Evolutionary conservation across 163 green algal genomes (phyloP).

Genomic region (Volvox carteri): DNA sequence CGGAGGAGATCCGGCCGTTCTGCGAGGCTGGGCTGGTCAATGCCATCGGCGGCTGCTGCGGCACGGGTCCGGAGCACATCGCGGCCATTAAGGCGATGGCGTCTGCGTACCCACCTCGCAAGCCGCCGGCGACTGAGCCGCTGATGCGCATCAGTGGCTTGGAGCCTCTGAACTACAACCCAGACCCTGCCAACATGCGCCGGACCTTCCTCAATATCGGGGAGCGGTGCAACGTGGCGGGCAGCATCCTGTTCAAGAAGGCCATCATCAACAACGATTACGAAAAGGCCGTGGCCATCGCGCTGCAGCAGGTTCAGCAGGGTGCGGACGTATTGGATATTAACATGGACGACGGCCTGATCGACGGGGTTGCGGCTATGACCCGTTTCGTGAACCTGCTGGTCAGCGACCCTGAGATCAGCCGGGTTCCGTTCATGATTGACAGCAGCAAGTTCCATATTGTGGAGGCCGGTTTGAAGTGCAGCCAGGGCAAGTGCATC

Average conservation of each 20-base stretch:
- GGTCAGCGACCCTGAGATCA: slow-evolving; percentile 95
- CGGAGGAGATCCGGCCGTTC: slow-evolving; percentile 94
- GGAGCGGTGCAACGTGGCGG: slow-evolving; percentile 98
- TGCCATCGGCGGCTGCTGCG: slow-evolving; percentile 97
- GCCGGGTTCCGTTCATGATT: slow-evolving; percentile 98
- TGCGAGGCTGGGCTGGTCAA: slow-evolving; percentile 93
- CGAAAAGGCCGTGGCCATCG: slow-evolving; percentile 95
- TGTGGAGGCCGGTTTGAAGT: slow-evolving; percentile 98
- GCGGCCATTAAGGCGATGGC: slow-evolving; percentile 79
- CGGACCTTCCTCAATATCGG: slow-evolving; percentile 96
- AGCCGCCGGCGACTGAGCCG: slow-evolving; percentile 72
- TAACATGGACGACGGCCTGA: slow-evolving; percentile 99
- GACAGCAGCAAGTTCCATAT: slow-evolving; percentile 99
- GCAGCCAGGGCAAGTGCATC: slow-evolving; percentile 98
- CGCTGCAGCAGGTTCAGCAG: slow-evolving; percentile 87
- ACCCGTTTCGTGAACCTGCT: slow-evolving; percentile 98
- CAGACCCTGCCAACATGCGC: slow-evolving; percentile 83
- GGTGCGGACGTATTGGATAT: slow-evolving; percentile 96
- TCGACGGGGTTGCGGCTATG: slow-evolving; percentile 96
- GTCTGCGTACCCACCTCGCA: slow-evolving; percentile 77
- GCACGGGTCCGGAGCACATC: slow-evolving; percentile 94
- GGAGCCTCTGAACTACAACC: slow-evolving; percentile 96
- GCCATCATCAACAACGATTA: slow-evolving; percentile 95
- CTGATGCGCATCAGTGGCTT: slow-evolving; percentile 94
- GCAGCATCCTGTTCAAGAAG: slow-evolving; percentile 98